A percentile compares a stretch with the other conserved stretches of the same genome.
phyloP scores from a whole-genome alignment of 495 filamentous ascomycete genomes.

The Lepraria neglecta region DNA sequence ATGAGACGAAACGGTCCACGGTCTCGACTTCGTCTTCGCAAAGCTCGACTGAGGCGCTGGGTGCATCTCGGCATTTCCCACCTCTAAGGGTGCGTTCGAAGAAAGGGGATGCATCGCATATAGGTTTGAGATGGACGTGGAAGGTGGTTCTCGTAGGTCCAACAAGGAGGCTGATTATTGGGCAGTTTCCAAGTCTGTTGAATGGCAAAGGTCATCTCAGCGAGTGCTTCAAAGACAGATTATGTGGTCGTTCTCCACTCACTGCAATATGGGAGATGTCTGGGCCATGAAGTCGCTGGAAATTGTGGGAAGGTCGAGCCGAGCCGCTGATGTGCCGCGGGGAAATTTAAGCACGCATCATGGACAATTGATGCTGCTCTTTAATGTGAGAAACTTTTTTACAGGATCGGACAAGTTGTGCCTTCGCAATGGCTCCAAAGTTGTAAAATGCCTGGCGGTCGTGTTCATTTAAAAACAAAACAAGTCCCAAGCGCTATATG shows the following conservation, averaged over 20 bases:
- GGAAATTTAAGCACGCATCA: conserved; percentile 1
- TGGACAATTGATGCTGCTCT: not conserved
- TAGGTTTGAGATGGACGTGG: not conserved
- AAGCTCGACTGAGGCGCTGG: conserved; percentile 4
- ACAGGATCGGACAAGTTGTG: not conserved
- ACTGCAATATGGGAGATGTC: too few species aligned
- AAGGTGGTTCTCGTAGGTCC: not conserved
- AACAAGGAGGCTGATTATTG: not conserved
- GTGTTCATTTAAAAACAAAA: not conserved
- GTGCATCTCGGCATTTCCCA: not conserved
- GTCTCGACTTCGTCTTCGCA: conserved; percentile 4
- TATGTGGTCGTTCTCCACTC: too few species aligned
- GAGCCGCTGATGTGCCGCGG: conserved; percentile 8
- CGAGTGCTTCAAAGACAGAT: too few species aligned
- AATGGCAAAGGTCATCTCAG: not conserved
- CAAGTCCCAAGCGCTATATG: not conserved
- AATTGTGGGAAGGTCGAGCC: not conserved
- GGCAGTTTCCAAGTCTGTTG: not conserved
- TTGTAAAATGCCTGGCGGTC: not conserved
- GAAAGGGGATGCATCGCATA: conserved; percentile 19
- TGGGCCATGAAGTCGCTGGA: too few species aligned
- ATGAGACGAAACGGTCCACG: conserved; percentile 15
- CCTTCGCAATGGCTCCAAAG: not conserved
- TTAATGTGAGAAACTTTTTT: not conserved
- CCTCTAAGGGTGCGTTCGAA: conserved; percentile 14